These are phyloP conservation scores for Fusarium nygamai DNA, from an alignment of 2,329 filamentous ascomycete genomes.

Conservation along the genomic window DNA sequence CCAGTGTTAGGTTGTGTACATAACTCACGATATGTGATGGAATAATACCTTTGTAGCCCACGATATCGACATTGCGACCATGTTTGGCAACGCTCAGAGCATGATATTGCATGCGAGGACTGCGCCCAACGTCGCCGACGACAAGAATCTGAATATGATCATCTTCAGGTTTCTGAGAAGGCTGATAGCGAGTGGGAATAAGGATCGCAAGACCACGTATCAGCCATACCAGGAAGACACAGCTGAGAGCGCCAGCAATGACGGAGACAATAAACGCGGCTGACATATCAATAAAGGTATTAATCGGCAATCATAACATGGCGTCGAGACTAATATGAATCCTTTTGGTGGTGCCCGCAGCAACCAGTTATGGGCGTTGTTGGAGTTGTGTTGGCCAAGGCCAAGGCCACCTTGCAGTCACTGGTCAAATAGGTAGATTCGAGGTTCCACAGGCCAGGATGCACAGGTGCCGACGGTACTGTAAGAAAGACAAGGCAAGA, in stretches of 20 bases:
- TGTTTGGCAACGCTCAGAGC: conserved; percentile 89
- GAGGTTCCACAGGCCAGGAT: conserved; percentile 28
- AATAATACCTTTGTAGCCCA: conserved; percentile 81
- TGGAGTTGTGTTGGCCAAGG: conserved; percentile 14
- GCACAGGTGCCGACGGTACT: conserved; percentile 2
- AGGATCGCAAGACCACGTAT: conserved; percentile 33
- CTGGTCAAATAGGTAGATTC: background rate
- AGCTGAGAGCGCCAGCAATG: conserved; percentile 48
- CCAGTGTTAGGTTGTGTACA: conserved; percentile 5
- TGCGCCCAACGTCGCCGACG: conserved; percentile 92
- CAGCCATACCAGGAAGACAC: conserved; percentile 45
- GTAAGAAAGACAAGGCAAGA: conserved; percentile 10
- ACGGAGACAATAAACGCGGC: conserved; percentile 48
- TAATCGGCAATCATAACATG: conserved; percentile 18
- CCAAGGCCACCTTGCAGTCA: conserved; percentile 34
- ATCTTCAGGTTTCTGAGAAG: conserved; percentile 49
- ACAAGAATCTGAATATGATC: conserved; percentile 82
- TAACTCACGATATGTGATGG: background rate
- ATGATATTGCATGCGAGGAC: conserved; percentile 98
- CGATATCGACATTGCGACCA: conserved; percentile 81
- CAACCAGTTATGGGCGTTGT: background rate
- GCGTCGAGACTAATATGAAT: conserved; percentile 11
- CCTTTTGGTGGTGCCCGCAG: conserved; percentile 5
- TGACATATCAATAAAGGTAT: conserved; percentile 28
- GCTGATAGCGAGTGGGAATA: conserved; percentile 50